These are phyloP conservation scores for Carex myosuroides DNA, from an alignment of 176 grass and related monocot genomes.

Conservation along the genomic window DNA sequence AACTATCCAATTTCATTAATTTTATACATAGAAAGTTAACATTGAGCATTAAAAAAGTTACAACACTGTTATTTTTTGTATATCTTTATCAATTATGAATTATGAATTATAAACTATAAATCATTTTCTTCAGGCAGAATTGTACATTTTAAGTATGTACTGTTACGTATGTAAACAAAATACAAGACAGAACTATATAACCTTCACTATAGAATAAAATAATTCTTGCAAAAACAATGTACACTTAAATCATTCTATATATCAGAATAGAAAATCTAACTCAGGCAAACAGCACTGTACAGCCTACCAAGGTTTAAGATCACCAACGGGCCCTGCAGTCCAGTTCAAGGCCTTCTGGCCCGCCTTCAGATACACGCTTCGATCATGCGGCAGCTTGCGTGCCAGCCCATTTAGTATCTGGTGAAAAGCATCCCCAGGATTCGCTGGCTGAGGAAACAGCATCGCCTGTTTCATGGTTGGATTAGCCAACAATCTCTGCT, in stretches of 20 bases:
- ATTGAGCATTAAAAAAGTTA: not conserved
- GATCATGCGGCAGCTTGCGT: constrained; percentile 68
- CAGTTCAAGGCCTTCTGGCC: constrained; percentile 73
- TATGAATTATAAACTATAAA: constrained; percentile 4
- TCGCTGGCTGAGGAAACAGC: constrained; percentile 74
- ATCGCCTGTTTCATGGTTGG: constrained; percentile 92
- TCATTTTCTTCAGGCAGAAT: not conserved
- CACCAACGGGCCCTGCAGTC: constrained; percentile 60
- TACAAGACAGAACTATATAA: constrained; percentile 1
- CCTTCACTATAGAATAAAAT: constrained; percentile 3
- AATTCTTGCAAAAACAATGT: constrained; percentile 37
- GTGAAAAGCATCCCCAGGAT: constrained; percentile 81
- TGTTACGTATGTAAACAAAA: constrained; percentile 1
- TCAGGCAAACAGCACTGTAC: constrained; percentile 2
- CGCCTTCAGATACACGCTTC: constrained; percentile 57
- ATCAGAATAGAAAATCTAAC: not conserved
- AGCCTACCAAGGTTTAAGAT: constrained; percentile 74
- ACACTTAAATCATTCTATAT: constrained; percentile 46
- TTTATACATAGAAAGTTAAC: not conserved
- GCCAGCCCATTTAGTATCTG: constrained; percentile 82
- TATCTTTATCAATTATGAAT: not conserved
- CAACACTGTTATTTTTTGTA: not conserved
- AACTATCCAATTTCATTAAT: not conserved
- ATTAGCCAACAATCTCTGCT: constrained; percentile 79
- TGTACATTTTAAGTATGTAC: not conserved